These are phyloP conservation scores for Protostelium mycophagum DNA, from an alignment of 78 protist genomes.

Conservation along the genomic window DNA sequence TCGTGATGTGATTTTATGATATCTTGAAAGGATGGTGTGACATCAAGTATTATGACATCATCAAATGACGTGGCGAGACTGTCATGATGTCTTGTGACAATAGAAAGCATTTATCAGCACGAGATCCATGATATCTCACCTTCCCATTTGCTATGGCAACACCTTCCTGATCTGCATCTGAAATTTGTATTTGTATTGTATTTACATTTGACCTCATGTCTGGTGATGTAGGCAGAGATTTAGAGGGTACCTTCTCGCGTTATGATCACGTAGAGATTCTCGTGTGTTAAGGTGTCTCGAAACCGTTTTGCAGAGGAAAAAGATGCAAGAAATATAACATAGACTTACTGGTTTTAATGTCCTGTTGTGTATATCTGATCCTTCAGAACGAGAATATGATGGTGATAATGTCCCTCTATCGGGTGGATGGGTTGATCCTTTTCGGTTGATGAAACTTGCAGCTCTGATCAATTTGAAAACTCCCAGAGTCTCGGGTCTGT, in stretches of 20 bases:
- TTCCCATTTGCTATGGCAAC: too few relatives aligned
- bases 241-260: too few relatives aligned
- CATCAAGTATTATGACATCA: too few relatives aligned
- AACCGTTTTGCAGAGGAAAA: not conserved
- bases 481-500: not conserved
- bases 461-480: not conserved
- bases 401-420: not conserved
- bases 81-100: too few relatives aligned
- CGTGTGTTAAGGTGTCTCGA: not conserved
- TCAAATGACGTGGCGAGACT: too few relatives aligned
- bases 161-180: too few relatives aligned
- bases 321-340: not conserved
- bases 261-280: too few relatives aligned
- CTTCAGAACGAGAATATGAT: not conserved
- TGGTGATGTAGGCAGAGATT: too few relatives aligned
- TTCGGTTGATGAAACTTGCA: not conserved
- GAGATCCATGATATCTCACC: too few relatives aligned
- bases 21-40: not conserved
- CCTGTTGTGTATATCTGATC: not conserved
- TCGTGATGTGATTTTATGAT: not conserved
- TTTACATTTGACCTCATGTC: too few relatives aligned
- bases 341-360: not conserved
- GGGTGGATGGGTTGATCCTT: not conserved
- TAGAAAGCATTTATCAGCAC: too few relatives aligned
- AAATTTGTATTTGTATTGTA: too few relatives aligned